phyloP scores from a whole-genome alignment of 805 yeast genomes.

The Ogataea glucozyma region DNA sequence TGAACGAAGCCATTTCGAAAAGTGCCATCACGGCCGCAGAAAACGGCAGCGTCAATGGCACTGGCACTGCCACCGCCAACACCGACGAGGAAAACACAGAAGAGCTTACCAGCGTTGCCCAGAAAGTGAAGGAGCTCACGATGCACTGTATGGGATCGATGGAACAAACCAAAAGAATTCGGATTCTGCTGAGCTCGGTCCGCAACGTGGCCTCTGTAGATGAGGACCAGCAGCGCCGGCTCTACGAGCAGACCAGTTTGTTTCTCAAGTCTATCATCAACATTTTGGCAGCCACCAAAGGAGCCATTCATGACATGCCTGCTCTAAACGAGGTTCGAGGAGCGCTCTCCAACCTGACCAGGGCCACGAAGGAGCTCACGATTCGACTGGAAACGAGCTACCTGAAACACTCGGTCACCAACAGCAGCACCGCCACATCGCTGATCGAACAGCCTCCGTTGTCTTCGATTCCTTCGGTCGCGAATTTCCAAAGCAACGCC shows the following conservation, averaged over 20 bases:
- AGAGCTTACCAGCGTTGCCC: conserved; percentile 42
- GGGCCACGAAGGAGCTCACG: conserved; percentile 89
- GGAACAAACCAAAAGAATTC: conserved; percentile 74
- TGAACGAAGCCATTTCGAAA: conserved; percentile 65
- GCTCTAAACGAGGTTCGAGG: conserved; percentile 77
- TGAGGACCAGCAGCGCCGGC: conserved; percentile 56
- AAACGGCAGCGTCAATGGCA: conserved; percentile 19
- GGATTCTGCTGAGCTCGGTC: conserved; percentile 52
- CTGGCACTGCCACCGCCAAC: conserved; percentile 17
- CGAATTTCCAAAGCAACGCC: conserved; percentile 29
- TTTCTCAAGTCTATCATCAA: conserved; percentile 82
- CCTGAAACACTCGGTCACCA: conserved; percentile 36
- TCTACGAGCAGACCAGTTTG: conserved; percentile 84
- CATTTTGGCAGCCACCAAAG: conserved; percentile 80
- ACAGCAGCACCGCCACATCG: conserved; percentile 18
- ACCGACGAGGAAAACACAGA: conserved; percentile 2
- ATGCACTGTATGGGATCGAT: conserved; percentile 75
- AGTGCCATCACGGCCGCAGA: conserved; percentile 59
- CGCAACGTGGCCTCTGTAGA: conserved; percentile 33
- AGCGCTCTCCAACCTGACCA: conserved; percentile 76
- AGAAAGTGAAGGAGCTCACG: conserved; percentile 75
- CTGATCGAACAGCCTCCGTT: conserved; percentile 36
- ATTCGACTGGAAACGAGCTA: conserved; percentile 74
- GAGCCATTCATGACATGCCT: conserved; percentile 79
- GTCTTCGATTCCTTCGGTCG: conserved; percentile 38